Evolutionary conservation across 2,329 filamentous ascomycete genomes (phyloP).

Genomic region (Stagonosporopsis tanaceti): DNA sequence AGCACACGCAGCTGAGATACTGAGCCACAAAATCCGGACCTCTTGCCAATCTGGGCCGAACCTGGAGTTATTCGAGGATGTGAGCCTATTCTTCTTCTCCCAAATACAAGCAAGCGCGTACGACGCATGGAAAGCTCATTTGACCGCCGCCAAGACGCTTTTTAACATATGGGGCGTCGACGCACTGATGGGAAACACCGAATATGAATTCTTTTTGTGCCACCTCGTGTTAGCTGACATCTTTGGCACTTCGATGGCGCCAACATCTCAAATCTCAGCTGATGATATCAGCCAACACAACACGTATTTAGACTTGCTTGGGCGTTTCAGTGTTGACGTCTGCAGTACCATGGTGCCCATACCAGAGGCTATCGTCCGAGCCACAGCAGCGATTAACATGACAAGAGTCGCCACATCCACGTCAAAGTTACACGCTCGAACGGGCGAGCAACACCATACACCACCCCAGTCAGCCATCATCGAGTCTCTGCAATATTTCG

Average conservation of each 20-base stretch:
- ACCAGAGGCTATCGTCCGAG: neutral
- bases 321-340: neutral
- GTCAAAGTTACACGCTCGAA: too few relatives aligned
- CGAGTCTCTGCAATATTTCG: neutral
- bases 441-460: neutral
- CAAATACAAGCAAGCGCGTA: conserved; percentile 11
- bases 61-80: conserved; percentile 4
- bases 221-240: conserved; percentile 3
- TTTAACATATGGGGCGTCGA: conserved; percentile 6
- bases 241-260: conserved; percentile 3
- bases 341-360: conserved; percentile 13
- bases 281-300: conserved; percentile 4
- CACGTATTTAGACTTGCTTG: neutral
- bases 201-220: conserved; percentile 2
- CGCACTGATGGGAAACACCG: neutral
- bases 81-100: conserved; percentile 11
- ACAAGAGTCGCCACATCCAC: neutral
- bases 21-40: conserved; percentile 9
- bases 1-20: conserved; percentile 7
- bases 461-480: neutral
- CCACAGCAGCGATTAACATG: conserved; percentile 3
- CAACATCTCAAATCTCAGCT: neutral
- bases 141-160: conserved; percentile 3
- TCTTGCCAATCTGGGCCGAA: neutral
- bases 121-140: conserved; percentile 9